phyloP scores from a whole-genome alignment of 2,329 filamentous ascomycete species.

The Aspergillus brasiliensis region DNA sequence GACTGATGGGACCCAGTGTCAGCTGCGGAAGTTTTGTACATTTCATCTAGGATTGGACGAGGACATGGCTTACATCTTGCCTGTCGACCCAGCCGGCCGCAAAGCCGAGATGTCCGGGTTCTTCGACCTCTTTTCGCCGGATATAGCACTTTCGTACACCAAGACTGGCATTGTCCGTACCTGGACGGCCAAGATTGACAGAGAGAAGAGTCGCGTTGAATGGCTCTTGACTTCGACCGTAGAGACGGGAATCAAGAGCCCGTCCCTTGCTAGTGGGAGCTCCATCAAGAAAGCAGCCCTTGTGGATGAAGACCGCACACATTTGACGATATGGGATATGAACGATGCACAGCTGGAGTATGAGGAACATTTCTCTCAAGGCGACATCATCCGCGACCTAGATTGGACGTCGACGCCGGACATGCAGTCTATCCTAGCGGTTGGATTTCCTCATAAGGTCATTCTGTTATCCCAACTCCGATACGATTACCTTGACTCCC shows the following conservation, averaged over 20 bases:
- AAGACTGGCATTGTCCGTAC: constrained; percentile 73
- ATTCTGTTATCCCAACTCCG: constrained; percentile 82
- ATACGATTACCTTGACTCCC: constrained; percentile 86
- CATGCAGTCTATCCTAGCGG: constrained; percentile 82
- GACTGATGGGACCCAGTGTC: constrained; percentile 39
- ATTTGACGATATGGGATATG: constrained; percentile 89
- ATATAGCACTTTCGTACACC: constrained; percentile 85
- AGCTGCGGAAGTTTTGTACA: constrained; percentile 67
- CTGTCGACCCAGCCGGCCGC: constrained; percentile 83
- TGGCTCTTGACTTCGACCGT: constrained; percentile 83
- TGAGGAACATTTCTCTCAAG: constrained; percentile 70
- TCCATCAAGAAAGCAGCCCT: constrained; percentile 84
- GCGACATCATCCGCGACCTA: constrained; percentile 78
- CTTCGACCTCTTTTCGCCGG: constrained; percentile 80
- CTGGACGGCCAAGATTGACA: constrained; percentile 78
- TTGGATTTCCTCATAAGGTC: constrained; percentile 88
- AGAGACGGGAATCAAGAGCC: constrained; percentile 73
- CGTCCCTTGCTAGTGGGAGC: constrained; percentile 79
- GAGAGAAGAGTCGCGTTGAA: constrained; percentile 62
- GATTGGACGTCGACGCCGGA: constrained; percentile 95
- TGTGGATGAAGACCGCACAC: constrained; percentile 71
- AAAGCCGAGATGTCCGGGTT: constrained; percentile 72
- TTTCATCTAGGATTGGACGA: constrained; percentile 66
- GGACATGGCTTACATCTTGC: constrained; percentile 64
- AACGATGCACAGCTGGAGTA: constrained; percentile 80